Base-by-base conservation (phyloP, 2,329 filamentous ascomycete species). In the Thielaviopsis cerberus region DNA sequence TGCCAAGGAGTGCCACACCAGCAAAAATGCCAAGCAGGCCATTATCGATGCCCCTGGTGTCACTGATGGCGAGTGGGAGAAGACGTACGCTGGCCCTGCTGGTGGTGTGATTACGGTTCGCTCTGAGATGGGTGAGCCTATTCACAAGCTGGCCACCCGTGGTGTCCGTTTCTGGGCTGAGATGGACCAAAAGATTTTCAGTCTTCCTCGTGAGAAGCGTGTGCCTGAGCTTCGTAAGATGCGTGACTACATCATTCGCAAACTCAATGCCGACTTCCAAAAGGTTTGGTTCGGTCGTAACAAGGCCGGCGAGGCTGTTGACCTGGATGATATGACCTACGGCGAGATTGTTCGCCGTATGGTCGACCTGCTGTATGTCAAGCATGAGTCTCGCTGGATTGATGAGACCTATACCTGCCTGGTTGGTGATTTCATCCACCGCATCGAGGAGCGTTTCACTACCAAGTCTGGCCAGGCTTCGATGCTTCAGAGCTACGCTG, bases 51-150 rank as follows among this genome's bases (percentile, higher is more conserved):
- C 90, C 3, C 80, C 83, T 61, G 90, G 90, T 68, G 76, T 95
- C 37, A 85, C 86, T 55, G 89, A 96, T 66, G 71, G 70, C 62
- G 78, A 91, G 64, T 96, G 90, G 90, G 89, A 95, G 72, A 83
- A 90, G 73, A 94, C 88, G 4, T 95, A 95, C 76, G 88, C 91
- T 74, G 88, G 87, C 20, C 78, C 89, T 25, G 86, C 90, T 59
- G 92, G 92, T 66, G 92, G 92, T 69, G 82, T 98, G 62, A 91
- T 98, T 66, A 98, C 92, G 26, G 92, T 98, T 54, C 82, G 89
- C 63, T 98, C 92, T 1, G 92, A 98, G 73, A 98, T 98, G 94
- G 94, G 92, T 52, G 92, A 98, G 76, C 94, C 92, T 5, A 98
- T 98, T 62, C 92, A 98, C 76, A 98, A 98, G 76, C 81, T 98